Evolutionary conservation across 2,329 filamentous ascomycete species (phyloP).

Genomic region (Neurospora sp.): DNA sequence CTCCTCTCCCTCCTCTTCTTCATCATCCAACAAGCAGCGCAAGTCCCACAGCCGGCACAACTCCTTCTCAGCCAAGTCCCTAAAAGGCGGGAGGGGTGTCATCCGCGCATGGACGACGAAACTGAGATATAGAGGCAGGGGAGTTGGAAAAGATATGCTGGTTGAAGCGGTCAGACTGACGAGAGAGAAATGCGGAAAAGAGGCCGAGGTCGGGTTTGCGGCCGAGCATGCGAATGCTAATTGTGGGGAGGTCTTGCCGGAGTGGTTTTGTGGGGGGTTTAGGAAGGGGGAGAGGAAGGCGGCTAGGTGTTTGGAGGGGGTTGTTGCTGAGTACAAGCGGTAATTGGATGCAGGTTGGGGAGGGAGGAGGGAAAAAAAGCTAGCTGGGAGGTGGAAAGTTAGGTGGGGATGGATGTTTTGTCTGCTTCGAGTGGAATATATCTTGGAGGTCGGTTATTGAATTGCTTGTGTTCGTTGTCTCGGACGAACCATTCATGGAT

Average conservation of each 20-base stretch:
- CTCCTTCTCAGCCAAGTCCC: constrained; percentile 9
- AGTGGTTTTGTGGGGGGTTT: constrained; percentile 52
- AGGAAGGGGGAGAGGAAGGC: constrained; percentile 49
- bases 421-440: no score
- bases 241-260: constrained; percentile 44
- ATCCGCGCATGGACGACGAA: constrained; percentile 78
- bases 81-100: constrained; percentile 53
- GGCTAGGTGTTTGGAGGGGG: constrained; percentile 39
- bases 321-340: constrained; percentile 39
- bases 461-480: not conserved
- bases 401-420: not conserved
- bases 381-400: no score
- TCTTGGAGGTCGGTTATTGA: no score
- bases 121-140: constrained; percentile 56
- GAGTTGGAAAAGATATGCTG: constrained; percentile 63
- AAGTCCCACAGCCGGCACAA: constrained; percentile 24
- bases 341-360: constrained; percentile 33
- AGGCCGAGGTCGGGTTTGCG: constrained; percentile 61
- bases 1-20: not conserved
- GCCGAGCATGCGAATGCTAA: constrained; percentile 64
- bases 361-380: no score
- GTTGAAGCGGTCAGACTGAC: constrained; percentile 61
- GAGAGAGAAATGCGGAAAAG: constrained; percentile 57
- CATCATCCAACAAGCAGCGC: constrained; percentile 6
- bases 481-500: not conserved